Evolutionary conservation across 164 flowering plant genomes (phyloP), one percentile per base, ranked within the genome.

Genomic region (Vitis rotundifolia): DNA sequence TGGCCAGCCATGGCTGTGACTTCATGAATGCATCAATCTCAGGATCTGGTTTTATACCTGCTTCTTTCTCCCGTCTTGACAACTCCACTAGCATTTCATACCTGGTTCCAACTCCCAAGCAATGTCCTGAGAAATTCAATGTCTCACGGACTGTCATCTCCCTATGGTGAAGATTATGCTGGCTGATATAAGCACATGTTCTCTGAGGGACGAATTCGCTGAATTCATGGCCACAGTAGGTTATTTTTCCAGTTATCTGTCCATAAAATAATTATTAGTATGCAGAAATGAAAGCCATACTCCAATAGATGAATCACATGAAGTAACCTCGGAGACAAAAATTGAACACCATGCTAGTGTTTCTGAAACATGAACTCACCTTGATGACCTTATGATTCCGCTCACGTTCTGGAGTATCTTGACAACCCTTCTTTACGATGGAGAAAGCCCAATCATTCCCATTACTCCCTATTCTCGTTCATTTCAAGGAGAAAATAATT

Each of bases 1-100:
- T 86, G 88, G 57, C 89, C 88, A 37, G 75, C 78, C 66, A 88
- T 53, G 15, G 90, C 85, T 16, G 85, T 85, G 48, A 90, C 71
- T 88, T 88, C 90, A 86, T 84, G 77, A 83, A 88, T 3, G 87
- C 86, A 73, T 88, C 92, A 10, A 88, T 80, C 55, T 83, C 90
- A 31, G 88, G 85, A 74, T 88, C 92, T 13, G 92, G 88, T 63
- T 80, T 86, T 22, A 86, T 85, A 53, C 88, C 87, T 0, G 78
- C 81, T 3, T 75, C 81, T 70, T 75, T 83, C 73, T 88, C 92
- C 69, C 90, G 71, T 61, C 85, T 84, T 37, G 82, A 76, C 64
- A 88, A 55, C 50, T 88, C 91, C 19, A 78, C 57, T 69, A 86
- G 58, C 76, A 86, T 74, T 22, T 88, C 85, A 73, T 83, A 84